Conservation (phyloP, 345 rosid species). For the Trapa bicornis region DNA sequence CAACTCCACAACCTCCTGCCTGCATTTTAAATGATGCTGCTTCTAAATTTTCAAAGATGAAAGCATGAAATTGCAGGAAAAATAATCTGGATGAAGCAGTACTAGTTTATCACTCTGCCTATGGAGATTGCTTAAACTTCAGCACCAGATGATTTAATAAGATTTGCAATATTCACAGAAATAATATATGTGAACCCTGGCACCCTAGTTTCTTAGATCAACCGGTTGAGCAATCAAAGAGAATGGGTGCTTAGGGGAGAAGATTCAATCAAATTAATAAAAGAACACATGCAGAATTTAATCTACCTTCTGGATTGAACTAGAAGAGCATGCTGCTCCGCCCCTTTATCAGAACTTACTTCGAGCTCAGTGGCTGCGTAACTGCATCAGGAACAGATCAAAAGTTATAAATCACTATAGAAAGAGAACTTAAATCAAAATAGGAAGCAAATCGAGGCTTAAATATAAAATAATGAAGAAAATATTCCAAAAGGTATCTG, state of each 20-base stretch:
- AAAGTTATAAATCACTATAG: background rate
- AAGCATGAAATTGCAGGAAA: background rate
- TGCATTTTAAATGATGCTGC: conserved; percentile 13
- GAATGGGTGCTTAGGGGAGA: no score
- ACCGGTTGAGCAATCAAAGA: no score
- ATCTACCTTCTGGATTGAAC: conserved; percentile 74
- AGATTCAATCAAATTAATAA: no score
- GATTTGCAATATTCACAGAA: background rate
- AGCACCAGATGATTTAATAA: background rate
- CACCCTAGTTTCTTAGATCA: no score
- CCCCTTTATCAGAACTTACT: conserved; percentile 27
- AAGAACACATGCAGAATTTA: background rate
- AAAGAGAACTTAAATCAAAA: background rate
- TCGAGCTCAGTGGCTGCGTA: conserved; percentile 36
- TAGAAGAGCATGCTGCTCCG: conserved; percentile 57
- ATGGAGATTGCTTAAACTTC: background rate
- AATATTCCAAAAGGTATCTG: background rate
- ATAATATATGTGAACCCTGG: no score
- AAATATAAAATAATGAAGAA: background rate
- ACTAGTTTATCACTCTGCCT: background rate
- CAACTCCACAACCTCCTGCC: conserved; percentile 27
- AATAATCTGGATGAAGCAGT: background rate
- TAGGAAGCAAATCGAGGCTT: background rate
- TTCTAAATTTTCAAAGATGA: background rate
- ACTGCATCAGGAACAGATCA: conserved; percentile 16